phyloP scores from a whole-genome alignment of 148 eudicot species.

The Dysphania ambrosioides region DNA sequence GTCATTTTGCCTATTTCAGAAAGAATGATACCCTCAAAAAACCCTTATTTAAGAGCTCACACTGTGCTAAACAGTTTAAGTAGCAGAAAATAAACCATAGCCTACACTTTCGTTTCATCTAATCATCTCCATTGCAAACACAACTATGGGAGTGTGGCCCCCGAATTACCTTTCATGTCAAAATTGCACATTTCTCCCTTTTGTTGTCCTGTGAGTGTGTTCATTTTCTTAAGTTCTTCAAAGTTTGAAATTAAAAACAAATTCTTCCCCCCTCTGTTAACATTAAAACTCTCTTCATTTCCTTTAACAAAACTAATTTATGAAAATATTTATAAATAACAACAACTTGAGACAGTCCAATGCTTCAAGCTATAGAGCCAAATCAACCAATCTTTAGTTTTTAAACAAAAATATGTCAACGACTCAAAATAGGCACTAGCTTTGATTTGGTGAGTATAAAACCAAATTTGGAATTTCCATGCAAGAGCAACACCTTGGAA shows the following conservation, averaged over 20 bases:
- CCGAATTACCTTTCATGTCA: not conserved
- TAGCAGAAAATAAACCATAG: not conserved
- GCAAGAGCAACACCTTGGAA: not conserved
- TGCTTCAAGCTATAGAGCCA: not conserved
- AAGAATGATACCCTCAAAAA: not conserved
- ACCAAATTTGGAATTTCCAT: conserved; percentile 3
- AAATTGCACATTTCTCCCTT: not conserved
- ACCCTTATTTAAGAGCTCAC: not conserved
- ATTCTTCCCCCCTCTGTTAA: too few relatives aligned
- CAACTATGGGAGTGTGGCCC: too few relatives aligned
- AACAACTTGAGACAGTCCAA: too few relatives aligned
- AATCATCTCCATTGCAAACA: not conserved
- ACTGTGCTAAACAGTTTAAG: too few relatives aligned
- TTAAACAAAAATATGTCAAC: conserved; percentile 1
- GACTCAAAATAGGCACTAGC: not conserved
- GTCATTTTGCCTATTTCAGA: not conserved
- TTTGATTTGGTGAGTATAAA: too few relatives aligned
- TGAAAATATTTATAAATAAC: too few relatives aligned
- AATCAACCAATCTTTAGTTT: not conserved
- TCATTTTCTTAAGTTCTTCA: too few relatives aligned
- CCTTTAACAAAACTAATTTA: too few relatives aligned
- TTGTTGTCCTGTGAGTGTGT: too few relatives aligned
- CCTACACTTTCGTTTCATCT: not conserved
- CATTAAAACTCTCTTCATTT: too few relatives aligned
- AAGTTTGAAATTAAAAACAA: too few relatives aligned